phyloP scores from a whole-genome alignment of 106 monocot genomes.

The Vanilla planifolia region DNA sequence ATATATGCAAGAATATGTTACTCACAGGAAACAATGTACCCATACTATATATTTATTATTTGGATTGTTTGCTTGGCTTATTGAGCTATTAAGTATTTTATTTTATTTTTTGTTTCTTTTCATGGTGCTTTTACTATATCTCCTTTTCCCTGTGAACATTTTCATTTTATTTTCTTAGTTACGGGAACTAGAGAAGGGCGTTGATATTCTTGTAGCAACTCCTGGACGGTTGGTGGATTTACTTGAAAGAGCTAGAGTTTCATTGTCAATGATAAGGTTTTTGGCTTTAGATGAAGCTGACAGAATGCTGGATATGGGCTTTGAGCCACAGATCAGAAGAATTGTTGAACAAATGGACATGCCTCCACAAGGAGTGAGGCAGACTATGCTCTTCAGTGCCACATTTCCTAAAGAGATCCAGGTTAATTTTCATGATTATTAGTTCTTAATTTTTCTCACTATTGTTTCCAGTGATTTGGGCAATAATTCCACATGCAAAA shows the following conservation, averaged over 20 bases:
- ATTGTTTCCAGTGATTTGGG: too few species aligned
- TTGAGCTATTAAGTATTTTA: too few species aligned
- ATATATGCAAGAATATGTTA: too few species aligned
- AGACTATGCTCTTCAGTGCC: slow-evolving; percentile 96
- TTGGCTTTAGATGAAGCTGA: slow-evolving; percentile 91
- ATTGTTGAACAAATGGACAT: slow-evolving; percentile 97
- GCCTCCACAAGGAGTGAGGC: slow-evolving; percentile 71
- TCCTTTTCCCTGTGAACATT: too few species aligned
- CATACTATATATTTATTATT: too few species aligned
- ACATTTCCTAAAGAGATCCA: slow-evolving; percentile 94
- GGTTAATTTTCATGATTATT: slow-evolving; percentile 31
- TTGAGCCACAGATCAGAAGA: slow-evolving; percentile 91
- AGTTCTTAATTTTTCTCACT: too few species aligned
- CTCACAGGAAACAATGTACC: too few species aligned
- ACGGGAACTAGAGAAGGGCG: slow-evolving; percentile 82
- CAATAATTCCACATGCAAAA: too few species aligned
- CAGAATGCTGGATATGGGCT: slow-evolving; percentile 98
- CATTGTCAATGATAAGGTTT: slow-evolving; percentile 67
- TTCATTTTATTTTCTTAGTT: slow-evolving; percentile 35
- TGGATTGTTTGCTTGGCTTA: too few species aligned
- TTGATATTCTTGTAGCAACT: slow-evolving; percentile 96
- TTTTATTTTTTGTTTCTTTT: too few species aligned
- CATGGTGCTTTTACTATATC: too few species aligned
- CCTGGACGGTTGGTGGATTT: slow-evolving; percentile 90
- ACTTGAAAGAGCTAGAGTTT: slow-evolving; percentile 86